A percentile compares a stretch with the other conserved stretches of the same genome.
phyloP scores from a whole-genome alignment of 352 stramenopile genomes.

The Blastocystis hominis region DNA sequence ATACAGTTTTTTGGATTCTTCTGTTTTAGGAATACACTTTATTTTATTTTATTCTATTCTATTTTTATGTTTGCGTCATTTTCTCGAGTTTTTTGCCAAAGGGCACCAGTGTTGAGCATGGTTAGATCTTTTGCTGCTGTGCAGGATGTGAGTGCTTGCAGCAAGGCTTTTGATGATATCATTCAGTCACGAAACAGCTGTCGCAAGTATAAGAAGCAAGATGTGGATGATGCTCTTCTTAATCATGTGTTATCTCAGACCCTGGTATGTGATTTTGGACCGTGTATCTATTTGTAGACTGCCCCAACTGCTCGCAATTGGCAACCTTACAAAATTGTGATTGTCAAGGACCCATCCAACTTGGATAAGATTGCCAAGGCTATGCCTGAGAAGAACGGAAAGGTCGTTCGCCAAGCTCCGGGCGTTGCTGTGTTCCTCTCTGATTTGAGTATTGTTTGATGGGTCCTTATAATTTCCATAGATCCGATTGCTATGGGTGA shows the following conservation, averaged over 20 bases:
- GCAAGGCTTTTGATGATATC: constrained; percentile 14
- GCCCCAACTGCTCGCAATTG: constrained; percentile 51
- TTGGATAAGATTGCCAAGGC: neutral
- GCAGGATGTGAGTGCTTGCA: neutral
- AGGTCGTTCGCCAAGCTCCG: constrained; percentile 32
- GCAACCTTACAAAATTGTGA: constrained; percentile 58
- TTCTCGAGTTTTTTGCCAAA: too few species aligned
- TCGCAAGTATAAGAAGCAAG: constrained; percentile 6
- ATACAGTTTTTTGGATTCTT: too few species aligned
- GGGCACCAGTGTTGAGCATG: too few species aligned
- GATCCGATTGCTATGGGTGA: neutral
- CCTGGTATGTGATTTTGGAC: neutral
- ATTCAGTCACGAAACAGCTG: neutral
- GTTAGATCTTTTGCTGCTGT: constrained; percentile 13
- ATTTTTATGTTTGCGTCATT: too few species aligned
- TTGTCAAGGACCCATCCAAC: neutral
- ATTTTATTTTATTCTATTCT: too few species aligned
- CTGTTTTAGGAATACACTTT: too few species aligned
- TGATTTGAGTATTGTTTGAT: neutral
- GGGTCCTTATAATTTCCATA: neutral
- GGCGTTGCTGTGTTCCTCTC: constrained; percentile 41
- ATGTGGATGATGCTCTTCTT: neutral
- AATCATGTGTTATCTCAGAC: constrained; percentile 30
- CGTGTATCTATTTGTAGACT: neutral
- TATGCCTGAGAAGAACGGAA: constrained; percentile 28